These are phyloP conservation scores for Tolypocladium capitatum DNA, from an alignment of 2,329 filamentous ascomycete genomes.

Conservation along the genomic window DNA sequence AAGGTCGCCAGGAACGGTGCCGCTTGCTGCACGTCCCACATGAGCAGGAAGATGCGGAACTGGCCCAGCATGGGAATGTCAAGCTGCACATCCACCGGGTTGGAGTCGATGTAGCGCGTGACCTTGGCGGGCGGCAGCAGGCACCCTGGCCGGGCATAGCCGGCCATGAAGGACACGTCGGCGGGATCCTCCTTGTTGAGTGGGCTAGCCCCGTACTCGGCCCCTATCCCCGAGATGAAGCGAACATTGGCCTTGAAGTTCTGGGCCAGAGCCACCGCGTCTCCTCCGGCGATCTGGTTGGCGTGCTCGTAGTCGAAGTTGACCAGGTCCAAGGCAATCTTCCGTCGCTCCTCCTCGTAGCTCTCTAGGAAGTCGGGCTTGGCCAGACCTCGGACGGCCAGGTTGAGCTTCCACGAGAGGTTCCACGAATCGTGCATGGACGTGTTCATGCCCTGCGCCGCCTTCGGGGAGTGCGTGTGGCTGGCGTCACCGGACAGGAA, in stretches of 20 bases:
- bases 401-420: conserved; percentile 37
- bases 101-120: conserved; percentile 63
- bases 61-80: conserved; percentile 68
- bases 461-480: conserved; percentile 61
- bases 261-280: conserved; percentile 47
- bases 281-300: conserved; percentile 46
- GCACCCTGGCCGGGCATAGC: conserved; percentile 39
- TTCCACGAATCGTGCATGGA: conserved; percentile 51
- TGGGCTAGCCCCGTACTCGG: conserved; percentile 40
- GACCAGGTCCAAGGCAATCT: conserved; percentile 45
- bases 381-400: conserved; percentile 41
- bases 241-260: conserved; percentile 60
- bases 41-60: conserved; percentile 62
- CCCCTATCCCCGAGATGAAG: conserved; percentile 62
- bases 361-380: conserved; percentile 41
- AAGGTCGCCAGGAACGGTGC: conserved; percentile 46
- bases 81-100: conserved; percentile 63
- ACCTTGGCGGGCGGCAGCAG: conserved; percentile 55
- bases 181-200: conserved; percentile 30
- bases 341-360: conserved; percentile 50
- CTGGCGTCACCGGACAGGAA: conserved; percentile 60
- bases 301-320: conserved; percentile 46
- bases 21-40: conserved; percentile 44
- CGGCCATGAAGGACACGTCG: conserved; percentile 26
- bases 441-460: conserved; percentile 55